A percentile compares a stretch with the other conserved stretches of the same genome.
These are phyloP conservation scores for Flaveria brownii DNA, from an alignment of 129 eudicot genomes.

Conservation along the genomic window DNA sequence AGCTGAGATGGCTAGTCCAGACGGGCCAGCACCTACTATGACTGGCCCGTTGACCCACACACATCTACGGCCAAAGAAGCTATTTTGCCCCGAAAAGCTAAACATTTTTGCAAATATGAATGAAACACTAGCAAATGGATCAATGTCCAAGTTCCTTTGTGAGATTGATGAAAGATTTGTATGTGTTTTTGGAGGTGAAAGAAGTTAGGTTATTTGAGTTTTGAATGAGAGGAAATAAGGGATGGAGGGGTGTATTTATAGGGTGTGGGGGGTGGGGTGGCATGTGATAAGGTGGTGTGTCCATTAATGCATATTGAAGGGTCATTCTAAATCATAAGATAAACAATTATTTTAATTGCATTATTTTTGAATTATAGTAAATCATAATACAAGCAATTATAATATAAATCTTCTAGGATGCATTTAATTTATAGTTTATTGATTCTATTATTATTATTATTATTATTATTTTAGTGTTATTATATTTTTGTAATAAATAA, in stretches of 20 bases:
- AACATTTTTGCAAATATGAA: slow-evolving; percentile 4
- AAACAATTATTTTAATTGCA: background rate
- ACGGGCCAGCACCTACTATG: background rate
- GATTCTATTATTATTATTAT: no score
- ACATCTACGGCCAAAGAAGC: background rate
- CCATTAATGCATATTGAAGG: slow-evolving; percentile 25
- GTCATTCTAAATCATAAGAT: slow-evolving; percentile 19
- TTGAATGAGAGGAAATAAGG: slow-evolving; percentile 31
- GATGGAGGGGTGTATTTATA: slow-evolving; percentile 37
- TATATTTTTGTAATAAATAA: no score
- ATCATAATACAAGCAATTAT: background rate
- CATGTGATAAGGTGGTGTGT: slow-evolving; percentile 28
- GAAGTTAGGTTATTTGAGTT: background rate
- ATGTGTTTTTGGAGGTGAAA: background rate
- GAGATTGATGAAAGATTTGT: background rate
- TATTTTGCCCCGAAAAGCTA: background rate
- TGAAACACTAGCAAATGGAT: background rate
- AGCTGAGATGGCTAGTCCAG: background rate
- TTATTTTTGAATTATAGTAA: background rate
- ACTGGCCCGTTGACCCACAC: slow-evolving; percentile 13
- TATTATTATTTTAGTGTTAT: no score
- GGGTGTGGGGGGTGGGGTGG: background rate
- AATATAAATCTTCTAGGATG: no score
- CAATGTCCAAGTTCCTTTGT: background rate
- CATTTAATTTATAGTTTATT: no score